phyloP scores from a whole-genome alignment of 371 early-diverging fungal species.

The Syncephalastrum contaminatum region DNA sequence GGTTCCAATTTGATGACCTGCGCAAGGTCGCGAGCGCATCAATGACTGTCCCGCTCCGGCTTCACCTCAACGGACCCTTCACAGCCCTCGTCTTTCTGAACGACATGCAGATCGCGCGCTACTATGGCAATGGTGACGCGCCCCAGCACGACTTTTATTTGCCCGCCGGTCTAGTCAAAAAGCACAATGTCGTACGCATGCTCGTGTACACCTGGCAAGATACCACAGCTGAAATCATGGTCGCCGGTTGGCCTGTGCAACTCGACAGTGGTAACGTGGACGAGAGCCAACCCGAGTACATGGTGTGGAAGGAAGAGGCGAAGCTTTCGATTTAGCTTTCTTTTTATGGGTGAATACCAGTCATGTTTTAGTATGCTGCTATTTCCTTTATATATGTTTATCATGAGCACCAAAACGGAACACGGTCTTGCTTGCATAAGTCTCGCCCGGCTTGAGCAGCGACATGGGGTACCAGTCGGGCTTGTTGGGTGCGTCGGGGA shows the following conservation, averaged over 20 bases:
- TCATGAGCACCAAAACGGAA: constrained; percentile 44
- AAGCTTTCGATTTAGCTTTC: neutral
- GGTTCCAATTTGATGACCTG: constrained; percentile 32
- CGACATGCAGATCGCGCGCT: constrained; percentile 63
- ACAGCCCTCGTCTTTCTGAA: constrained; percentile 68
- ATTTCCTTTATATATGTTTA: neutral
- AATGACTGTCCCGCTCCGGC: constrained; percentile 58
- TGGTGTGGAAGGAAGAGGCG: constrained; percentile 6
- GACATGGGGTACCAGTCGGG: constrained; percentile 49
- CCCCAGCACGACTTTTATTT: constrained; percentile 77
- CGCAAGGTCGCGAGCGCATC: constrained; percentile 19
- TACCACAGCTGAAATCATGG: constrained; percentile 23
- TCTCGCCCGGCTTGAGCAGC: constrained; percentile 46
- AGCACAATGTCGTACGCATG: constrained; percentile 28
- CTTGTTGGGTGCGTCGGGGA: constrained; percentile 71
- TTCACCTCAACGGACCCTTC: constrained; percentile 63
- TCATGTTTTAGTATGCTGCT: neutral
- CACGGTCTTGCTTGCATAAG: constrained; percentile 46
- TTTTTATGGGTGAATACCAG: neutral
- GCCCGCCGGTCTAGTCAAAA: constrained; percentile 56
- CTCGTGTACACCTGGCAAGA: constrained; percentile 46
- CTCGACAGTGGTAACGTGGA: constrained; percentile 18
- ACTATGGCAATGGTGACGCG: constrained; percentile 73
- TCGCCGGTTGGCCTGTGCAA: constrained; percentile 46
- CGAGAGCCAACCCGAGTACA: constrained; percentile 1